Conservation (phyloP, 1,284 basidiomycete genomes). For the Ceratobasidium sp. region DNA sequence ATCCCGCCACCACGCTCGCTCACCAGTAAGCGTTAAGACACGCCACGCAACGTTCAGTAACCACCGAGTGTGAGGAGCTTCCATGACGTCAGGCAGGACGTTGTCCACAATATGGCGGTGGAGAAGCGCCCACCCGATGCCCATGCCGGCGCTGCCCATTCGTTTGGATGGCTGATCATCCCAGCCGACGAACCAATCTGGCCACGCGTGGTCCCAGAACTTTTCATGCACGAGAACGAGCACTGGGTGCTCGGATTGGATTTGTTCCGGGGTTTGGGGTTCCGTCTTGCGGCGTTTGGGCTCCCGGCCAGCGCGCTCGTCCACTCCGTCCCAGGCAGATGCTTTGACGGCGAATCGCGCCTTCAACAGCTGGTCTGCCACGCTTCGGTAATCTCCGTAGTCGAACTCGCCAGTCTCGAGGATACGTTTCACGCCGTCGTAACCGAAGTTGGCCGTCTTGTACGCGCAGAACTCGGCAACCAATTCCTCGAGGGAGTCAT, state of each 20-base stretch:
- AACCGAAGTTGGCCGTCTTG: background rate
- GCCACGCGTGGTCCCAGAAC: background rate
- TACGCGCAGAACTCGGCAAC: background rate
- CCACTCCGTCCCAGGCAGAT: background rate
- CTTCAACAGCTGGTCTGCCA: background rate
- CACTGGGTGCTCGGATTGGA: background rate
- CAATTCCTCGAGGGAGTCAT: background rate
- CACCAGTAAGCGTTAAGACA: background rate
- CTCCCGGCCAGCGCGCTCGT: background rate
- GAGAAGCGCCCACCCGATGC: background rate
- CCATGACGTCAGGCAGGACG: background rate
- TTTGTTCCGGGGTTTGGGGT: background rate
- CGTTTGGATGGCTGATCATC: background rate
- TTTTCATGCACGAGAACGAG: background rate
- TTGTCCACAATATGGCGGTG: background rate
- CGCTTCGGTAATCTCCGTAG: background rate
- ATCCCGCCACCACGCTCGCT: background rate
- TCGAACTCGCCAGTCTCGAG: background rate
- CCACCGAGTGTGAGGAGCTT: background rate
- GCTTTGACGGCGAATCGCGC: background rate
- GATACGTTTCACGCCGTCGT: background rate
- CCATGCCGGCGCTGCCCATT: background rate
- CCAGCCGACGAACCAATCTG: background rate
- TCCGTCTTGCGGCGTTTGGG: background rate
- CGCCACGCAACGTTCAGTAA: background rate